Evolutionary conservation across 345 rosid genomes (phyloP), one percentile per base, ranked within the genome.

Genomic region (Stellera chamaejasme): DNA sequence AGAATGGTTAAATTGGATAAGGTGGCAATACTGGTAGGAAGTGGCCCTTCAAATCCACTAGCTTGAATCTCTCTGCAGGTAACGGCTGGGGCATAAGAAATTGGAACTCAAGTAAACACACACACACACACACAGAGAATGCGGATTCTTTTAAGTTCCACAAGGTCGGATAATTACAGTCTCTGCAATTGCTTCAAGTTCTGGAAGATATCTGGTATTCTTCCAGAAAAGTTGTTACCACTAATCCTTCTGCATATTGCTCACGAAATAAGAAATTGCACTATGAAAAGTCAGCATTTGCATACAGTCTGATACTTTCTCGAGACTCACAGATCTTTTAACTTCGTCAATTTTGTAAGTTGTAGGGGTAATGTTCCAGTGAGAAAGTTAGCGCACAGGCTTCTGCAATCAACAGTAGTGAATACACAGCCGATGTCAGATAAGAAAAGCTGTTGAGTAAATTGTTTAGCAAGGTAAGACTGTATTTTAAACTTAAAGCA

Each of bases 41-140:
- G 77, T 25, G 83, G 83, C 26, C 85, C 83, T 60, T 68, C 53
- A 61, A 82, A 76, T 58, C 85, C 85, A 41, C 78, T 65, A 28
- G 79, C 80, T 47, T 75, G 77, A 77, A 82, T 65, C 66, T 82
- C 83, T 57, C 89, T 82, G 28, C 68, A 60, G 39, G 2, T 1
- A 32, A 32, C 5, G 9, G 9, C 9, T 32, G 39, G 23, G 5
- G 39, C 39, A 32, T 5, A 32, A 4, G 39, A 32, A 32, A 32
- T 32, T 32, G 9, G 9, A 32, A 32, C 39, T 19, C 23, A 19
- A 19, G 39, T 32, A 32, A 32, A 32, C 2, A 19, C 23, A 19
- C 0, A 19, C 23, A 19, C 23, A 1, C 23, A 19, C 23, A 19
- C 23, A 1, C 23, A 5, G 9, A 32, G 39, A 32, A 3, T 32